These are phyloP conservation scores for Myrica gale DNA, from an alignment of 306 rosid genomes.

Conservation along the genomic window DNA sequence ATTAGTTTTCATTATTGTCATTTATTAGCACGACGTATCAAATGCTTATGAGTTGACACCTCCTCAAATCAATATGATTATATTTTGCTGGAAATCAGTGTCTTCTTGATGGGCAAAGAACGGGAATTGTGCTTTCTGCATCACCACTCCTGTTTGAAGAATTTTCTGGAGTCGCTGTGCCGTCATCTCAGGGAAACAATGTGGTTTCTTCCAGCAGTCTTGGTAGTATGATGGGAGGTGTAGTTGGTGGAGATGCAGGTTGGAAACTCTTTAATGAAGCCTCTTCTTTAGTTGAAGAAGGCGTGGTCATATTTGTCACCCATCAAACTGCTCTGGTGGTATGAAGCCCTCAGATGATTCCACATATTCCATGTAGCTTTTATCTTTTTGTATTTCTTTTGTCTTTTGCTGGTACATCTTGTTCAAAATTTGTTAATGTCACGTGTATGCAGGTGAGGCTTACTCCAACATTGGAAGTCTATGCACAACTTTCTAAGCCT, in stretches of 20 bases:
- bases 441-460: slow-evolving; percentile 63
- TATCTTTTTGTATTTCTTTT: slow-evolving; percentile 27
- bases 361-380: slow-evolving; percentile 36
- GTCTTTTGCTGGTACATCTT: slow-evolving; percentile 22
- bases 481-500: slow-evolving; percentile 77
- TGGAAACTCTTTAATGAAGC: slow-evolving; percentile 98
- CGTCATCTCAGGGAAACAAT: slow-evolving; percentile 55
- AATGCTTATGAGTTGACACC: slow-evolving; percentile 23
- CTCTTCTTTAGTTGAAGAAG: slow-evolving; percentile 80
- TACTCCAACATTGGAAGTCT: slow-evolving; percentile 68
- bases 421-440: slow-evolving; percentile 26
- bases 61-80: slow-evolving; percentile 31
- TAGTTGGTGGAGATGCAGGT: slow-evolving; percentile 90
- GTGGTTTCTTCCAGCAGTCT: slow-evolving; percentile 66
- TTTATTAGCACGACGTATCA: slow-evolving; percentile 19
- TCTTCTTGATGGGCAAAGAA: slow-evolving; percentile 92
- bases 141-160: slow-evolving; percentile 86
- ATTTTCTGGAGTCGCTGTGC: slow-evolving; percentile 53
- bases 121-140: slow-evolving; percentile 85
- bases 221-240: slow-evolving; percentile 95
- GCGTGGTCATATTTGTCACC: slow-evolving; percentile 91
- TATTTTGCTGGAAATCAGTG: slow-evolving; percentile 56
- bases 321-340: slow-evolving; percentile 96
- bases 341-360: slow-evolving; percentile 57
- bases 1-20: slow-evolving; percentile 22